Evolutionary conservation across 495 filamentous ascomycete genomes (phyloP), one percentile per base, ranked within the genome.

Genomic region (Xylaria flabelliformis): DNA sequence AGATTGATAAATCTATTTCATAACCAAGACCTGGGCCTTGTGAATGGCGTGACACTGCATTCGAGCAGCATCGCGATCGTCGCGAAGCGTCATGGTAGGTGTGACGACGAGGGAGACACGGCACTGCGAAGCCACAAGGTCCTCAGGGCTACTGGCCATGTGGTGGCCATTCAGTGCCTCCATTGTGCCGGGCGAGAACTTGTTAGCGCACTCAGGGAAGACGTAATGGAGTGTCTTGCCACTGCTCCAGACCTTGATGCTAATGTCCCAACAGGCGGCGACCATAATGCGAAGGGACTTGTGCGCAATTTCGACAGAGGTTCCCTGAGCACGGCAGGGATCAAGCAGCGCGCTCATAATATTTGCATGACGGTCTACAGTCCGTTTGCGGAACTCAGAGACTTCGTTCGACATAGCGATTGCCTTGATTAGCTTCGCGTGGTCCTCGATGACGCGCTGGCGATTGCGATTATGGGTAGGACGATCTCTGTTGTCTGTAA

Each of bases 61-160:
- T 42, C 74, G 10, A 55, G 73, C 15, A 36, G 64, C 50, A 9
- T 74, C 59, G 1, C 78, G 72, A 24, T 84, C 81, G 39, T 84
- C 80, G 6, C 82, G 77, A n/a, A 83, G 51, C 1, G 78, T 78
- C 32, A 82, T 73, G 4, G 77, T 71, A 0, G 82, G 82, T 2
- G 77, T 78, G 26, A 83, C 73, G 24, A 82, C 78, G 6, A 84
- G 78, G 3, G 77, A 79, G 17, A 84, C 67, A 0, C 80, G 75
- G 24, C 69, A 61, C 42, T 83, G 82, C 7, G 68, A 63, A 19
- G 69, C 59, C 65, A 82, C 78, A 5, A 82, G 64, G n/a, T 79
- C 76, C 17, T 74, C 51, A 9, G 74, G 64, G n/a, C 66, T 64
- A 4, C n/a, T 24, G 12, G 69, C 59, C 3, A 79, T 69, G 10